Base-by-base conservation (phyloP, 306 rosid species). In the Cicer bijugum region DNA sequence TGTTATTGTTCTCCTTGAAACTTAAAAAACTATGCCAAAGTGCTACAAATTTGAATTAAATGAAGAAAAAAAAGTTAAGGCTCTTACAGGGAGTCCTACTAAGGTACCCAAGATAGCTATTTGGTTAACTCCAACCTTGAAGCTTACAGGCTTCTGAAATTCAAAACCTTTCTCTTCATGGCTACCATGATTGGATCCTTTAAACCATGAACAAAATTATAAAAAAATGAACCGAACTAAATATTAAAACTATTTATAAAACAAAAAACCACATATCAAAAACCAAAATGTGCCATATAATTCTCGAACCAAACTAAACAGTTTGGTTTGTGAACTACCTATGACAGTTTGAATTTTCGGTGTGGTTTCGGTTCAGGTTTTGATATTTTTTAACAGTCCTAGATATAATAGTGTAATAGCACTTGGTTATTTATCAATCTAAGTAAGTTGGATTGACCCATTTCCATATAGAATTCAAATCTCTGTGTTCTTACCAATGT, bases 21-120 rank as follows among this genome's bases (percentile, higher is more conserved):
- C 37, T 43, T 20, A 52, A 64, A 20, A 9, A 78, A 62, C 40
- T 10, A 35, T n/a, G 15, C 65, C 43, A 37, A 62, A 56, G 42
- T 63, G 50, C 9, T 72, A n/a, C 5, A 38, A 57, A 51, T 38
- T 52, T 44, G 55, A 66, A 66, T 23, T 10, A 5, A 23, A 38
- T 74, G 8, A 74, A 61, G 75, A 33, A 57, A 12, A 51, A 56
- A 10, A 55, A 53, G 72, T 78, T 65, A 28, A 70, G 84, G 60
- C 60, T 42, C 97, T 80, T 89, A 94, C 99, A 0, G 97, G 96
- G 75, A 91, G 90, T 83, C 99, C 99, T 51, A 91, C 84, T 53
- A 80, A 60, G 75, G 17, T 9, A 82, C 80, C 88, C 78, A 94
- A 82, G 28, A 94, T 12, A 37, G 91, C 3, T 81, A 94, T 85